These are phyloP conservation scores for Magnaporthiopsis incrustans DNA, from an alignment of 2,329 filamentous ascomycete species.

Conservation along the genomic window DNA sequence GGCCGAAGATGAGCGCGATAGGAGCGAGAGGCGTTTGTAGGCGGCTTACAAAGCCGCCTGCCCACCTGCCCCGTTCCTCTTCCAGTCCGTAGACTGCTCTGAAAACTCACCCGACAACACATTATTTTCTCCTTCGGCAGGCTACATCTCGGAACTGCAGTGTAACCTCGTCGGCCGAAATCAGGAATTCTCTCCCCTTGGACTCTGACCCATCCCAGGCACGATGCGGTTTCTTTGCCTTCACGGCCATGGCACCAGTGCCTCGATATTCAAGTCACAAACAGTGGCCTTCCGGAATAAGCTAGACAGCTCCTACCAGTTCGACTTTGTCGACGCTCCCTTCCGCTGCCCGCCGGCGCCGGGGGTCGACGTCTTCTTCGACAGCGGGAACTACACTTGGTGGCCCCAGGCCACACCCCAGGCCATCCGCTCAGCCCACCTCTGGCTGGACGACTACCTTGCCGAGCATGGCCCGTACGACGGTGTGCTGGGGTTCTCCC, in stretches of 20 bases:
- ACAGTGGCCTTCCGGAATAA: constrained; percentile 27
- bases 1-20: neutral
- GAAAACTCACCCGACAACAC: neutral
- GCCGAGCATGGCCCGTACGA: constrained; percentile 26
- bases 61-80: neutral
- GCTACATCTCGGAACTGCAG: neutral
- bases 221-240: constrained; percentile 27
- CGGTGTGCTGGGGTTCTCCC: constrained; percentile 27
- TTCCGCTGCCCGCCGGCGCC: constrained; percentile 22
- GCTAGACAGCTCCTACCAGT: constrained; percentile 21
- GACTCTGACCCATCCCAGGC: neutral
- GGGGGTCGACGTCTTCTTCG: constrained; percentile 25
- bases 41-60: neutral
- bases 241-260: constrained; percentile 29
- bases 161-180: neutral
- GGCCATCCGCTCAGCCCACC: constrained; percentile 25
- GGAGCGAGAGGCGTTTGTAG: neutral
- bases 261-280: constrained; percentile 26
- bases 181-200: neutral
- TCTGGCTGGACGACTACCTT: constrained; percentile 27
- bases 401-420: constrained; percentile 19
- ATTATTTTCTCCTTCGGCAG: neutral
- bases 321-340: constrained; percentile 28
- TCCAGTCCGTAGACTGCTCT: neutral
- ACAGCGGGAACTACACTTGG: constrained; percentile 20